Evolutionary conservation across 148 eudicot species (phyloP).

Genomic region (Arctostaphylos glauca): DNA sequence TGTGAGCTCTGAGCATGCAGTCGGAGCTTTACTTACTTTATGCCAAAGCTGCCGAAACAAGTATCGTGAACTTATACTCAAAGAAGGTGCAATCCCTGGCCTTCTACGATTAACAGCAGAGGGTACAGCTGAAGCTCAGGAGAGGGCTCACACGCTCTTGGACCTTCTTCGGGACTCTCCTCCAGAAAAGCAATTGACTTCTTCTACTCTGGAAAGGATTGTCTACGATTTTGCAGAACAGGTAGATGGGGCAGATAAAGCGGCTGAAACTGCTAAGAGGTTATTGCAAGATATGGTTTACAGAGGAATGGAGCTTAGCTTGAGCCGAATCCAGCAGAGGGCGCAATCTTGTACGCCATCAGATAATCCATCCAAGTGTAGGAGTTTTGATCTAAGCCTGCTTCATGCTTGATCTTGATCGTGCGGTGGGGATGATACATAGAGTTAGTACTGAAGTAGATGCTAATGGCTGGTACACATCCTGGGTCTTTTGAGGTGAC

Average conservation of each 20-base stretch:
- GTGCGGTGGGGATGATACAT: background rate
- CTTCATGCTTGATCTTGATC: background rate
- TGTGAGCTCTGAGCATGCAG: constrained; percentile 64
- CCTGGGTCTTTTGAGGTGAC: constrained; percentile 24
- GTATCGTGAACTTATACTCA: constrained; percentile 63
- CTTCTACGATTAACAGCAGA: constrained; percentile 64
- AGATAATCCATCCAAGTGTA: constrained; percentile 4
- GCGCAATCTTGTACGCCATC: constrained; percentile 36
- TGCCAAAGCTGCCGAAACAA: constrained; percentile 57
- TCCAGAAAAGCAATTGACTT: constrained; percentile 32
- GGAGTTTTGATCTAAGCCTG: constrained; percentile 6
- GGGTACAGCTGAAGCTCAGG: constrained; percentile 58
- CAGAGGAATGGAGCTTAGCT: constrained; percentile 49
- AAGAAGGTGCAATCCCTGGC: constrained; percentile 80
- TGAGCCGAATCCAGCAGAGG: constrained; percentile 39
- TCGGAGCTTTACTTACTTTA: constrained; percentile 58
- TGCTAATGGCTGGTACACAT: constrained; percentile 5
- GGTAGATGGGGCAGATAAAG: constrained; percentile 57
- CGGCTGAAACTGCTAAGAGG: constrained; percentile 61
- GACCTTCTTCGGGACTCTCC: constrained; percentile 62
- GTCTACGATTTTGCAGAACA: constrained; percentile 47
- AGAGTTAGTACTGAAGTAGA: constrained; percentile 15
- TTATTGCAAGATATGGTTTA: constrained; percentile 63
- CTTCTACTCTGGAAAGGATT: constrained; percentile 49
- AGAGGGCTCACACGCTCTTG: constrained; percentile 52